These are phyloP conservation scores for Trichophyton verrucosum DNA, from an alignment of 2,329 filamentous ascomycete species.

Conservation along the genomic window DNA sequence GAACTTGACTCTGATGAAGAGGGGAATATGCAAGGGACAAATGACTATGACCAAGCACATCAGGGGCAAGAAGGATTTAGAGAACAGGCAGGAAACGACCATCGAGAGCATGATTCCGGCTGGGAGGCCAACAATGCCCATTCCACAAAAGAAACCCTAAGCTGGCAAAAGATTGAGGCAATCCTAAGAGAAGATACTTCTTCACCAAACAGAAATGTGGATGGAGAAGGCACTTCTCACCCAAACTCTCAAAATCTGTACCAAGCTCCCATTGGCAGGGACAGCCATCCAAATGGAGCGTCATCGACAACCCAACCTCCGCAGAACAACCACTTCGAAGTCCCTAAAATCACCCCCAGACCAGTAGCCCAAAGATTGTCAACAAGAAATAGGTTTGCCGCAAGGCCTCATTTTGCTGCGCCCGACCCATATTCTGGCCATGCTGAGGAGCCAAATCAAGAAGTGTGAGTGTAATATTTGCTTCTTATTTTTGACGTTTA, in stretches of 20 bases:
- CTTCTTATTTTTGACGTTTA: too few species aligned
- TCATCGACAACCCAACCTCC: background rate
- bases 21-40: constrained; percentile 13
- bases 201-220: background rate
- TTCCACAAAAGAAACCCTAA: constrained; percentile 20
- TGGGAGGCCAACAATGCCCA: background rate
- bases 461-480: background rate
- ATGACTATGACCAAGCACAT: background rate
- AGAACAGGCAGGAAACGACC: background rate
- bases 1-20: constrained; percentile 27
- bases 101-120: background rate
- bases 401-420: constrained; percentile 12
- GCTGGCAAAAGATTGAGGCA: constrained; percentile 29
- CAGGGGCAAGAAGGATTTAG: background rate
- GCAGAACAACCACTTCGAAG: constrained; percentile 1
- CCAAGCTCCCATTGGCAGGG: background rate
- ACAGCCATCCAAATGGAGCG: too few species aligned
- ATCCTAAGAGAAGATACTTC: constrained; percentile 15
- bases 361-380: constrained; percentile 4
- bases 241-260: background rate
- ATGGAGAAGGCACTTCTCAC: background rate
- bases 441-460: background rate
- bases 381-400: constrained; percentile 7
- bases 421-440: constrained; percentile 5
- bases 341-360: background rate